Base-by-base conservation (phyloP, 2,329 filamentous ascomycete species). In the Ophiostoma triangulosporum region DNA sequence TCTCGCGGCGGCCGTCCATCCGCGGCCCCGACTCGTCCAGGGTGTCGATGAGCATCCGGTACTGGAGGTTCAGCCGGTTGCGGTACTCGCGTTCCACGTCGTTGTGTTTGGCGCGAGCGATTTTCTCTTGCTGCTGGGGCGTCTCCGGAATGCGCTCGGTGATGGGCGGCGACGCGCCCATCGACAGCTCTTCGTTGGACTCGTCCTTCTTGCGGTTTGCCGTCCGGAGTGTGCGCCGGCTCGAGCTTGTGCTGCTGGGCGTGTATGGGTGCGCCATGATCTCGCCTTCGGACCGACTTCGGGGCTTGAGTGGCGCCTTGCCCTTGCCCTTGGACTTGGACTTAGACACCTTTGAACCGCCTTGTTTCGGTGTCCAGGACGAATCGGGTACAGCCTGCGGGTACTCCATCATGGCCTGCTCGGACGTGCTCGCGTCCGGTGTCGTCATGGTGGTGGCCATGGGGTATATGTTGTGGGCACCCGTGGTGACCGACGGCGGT, bases 41-140 rank as follows among this genome's bases (percentile, higher is more conserved):
- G 0, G 69, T 67, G 35, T 65, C 64, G 1, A 73, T 64, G 12
- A 73, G 67, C 43, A 64, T 64, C 60, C 72, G 69, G 54, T 73
- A 73, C 60, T 73, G 69, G 2, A 64, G 63, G 56, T 73, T 73
- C 32, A 73, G 68, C 24, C 71, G 64, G 62, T 72, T 71, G 33
- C 71, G 69, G 62, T 73, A 73, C 59, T 73, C 70, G 60, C 73
- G 71, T 63, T 73, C 71, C 8, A 73, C 70, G 50, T 72, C 68
- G 60, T 73, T 73, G 59, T 73, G 71, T 45, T 65, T 67, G 20
- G 48, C 48, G 20, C 48, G 48, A 11, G 48, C 48, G 22, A 33
- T 29, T 3, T 17, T 17, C n/a, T 48, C 46, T 17, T 22, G 26
- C 11, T 48, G 17, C 20, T 48, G 27, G 46, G 46, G 46, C n/a